phyloP scores from a whole-genome alignment of 306 rosid genomes.

The Psophocarpus tetragonolobus region DNA sequence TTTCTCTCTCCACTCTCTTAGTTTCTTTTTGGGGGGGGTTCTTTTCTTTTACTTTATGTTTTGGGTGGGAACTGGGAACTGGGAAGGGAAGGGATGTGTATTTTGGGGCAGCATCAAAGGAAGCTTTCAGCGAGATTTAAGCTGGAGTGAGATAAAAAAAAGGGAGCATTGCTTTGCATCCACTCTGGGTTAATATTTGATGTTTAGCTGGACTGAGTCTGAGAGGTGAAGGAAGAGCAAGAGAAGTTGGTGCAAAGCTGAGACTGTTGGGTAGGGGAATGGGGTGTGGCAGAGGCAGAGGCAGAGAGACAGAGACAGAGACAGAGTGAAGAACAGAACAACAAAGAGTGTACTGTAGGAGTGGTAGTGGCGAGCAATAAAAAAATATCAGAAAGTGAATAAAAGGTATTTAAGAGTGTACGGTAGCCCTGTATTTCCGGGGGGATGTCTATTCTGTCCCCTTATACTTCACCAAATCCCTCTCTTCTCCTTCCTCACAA shows the following conservation, averaged over 20 bases:
- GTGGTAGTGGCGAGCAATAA: constrained; percentile 38
- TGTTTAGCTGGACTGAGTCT: constrained; percentile 38
- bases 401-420: constrained; percentile 50
- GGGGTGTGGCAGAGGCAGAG: constrained; percentile 80
- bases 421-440: constrained; percentile 93
- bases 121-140: constrained; percentile 46
- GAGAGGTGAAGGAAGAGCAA: constrained; percentile 55
- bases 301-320: constrained; percentile 4
- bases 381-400: constrained; percentile 41
- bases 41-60: constrained; percentile 36
- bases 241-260: constrained; percentile 77
- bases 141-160: constrained; percentile 30
- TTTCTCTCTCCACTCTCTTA: constrained; percentile 38
- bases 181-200: neutral
- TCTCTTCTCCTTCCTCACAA: neutral
- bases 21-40: constrained; percentile 40
- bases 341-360: constrained; percentile 39
- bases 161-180: constrained; percentile 19
- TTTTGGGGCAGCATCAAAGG: constrained; percentile 60
- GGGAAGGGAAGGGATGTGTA: neutral
- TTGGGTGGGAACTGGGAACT: too few relatives aligned
- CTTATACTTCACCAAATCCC: constrained; percentile 79
- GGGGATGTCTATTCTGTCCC: constrained; percentile 98
- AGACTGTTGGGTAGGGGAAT: constrained; percentile 87
- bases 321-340: constrained; percentile 4